These are phyloP conservation scores for Panaeolus papilionaceus DNA, from an alignment of 768 basidiomycete genomes.

Conservation along the genomic window DNA sequence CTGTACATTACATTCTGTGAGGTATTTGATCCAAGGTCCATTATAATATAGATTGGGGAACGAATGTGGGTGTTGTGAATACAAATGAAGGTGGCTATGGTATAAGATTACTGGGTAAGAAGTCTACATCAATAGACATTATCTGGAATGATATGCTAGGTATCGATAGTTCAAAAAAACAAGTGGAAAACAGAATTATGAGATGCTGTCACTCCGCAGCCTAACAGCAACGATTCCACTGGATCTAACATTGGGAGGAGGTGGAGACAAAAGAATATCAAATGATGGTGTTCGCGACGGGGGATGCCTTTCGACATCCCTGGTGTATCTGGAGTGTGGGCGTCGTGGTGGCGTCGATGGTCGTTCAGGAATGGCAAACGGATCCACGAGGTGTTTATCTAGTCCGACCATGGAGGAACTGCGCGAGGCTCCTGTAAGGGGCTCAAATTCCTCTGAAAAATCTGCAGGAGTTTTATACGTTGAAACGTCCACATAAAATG, in stretches of 20 bases:
- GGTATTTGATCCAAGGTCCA: background rate
- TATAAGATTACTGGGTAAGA: background rate
- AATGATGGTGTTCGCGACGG: background rate
- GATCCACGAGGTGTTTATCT: conserved; percentile 1
- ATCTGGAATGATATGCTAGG: background rate
- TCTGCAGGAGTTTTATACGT: background rate
- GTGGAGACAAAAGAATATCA: conserved; percentile 2
- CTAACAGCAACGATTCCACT: conserved; percentile 4
- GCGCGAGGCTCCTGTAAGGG: background rate
- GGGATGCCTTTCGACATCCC: background rate
- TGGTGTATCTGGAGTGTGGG: background rate
- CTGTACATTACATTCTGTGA: too few species aligned
- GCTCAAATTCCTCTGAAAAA: background rate
- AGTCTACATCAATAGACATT: background rate
- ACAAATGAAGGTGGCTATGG: conserved; percentile 1
- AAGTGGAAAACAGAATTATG: background rate
- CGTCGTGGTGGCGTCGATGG: conserved; percentile 1
- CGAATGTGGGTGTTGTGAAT: background rate
- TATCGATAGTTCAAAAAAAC: background rate
- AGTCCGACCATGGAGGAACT: conserved; percentile 7
- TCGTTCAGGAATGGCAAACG: conserved; percentile 4
- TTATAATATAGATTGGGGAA: background rate
- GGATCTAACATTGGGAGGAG: conserved; percentile 10
- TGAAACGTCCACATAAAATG: conserved; percentile 7
- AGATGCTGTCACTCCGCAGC: background rate